A percentile compares a stretch with the other conserved stretches of the same genome.
Conservation (phyloP, 768 basidiomycete species). For the Asterophora lycoperdoides region DNA sequence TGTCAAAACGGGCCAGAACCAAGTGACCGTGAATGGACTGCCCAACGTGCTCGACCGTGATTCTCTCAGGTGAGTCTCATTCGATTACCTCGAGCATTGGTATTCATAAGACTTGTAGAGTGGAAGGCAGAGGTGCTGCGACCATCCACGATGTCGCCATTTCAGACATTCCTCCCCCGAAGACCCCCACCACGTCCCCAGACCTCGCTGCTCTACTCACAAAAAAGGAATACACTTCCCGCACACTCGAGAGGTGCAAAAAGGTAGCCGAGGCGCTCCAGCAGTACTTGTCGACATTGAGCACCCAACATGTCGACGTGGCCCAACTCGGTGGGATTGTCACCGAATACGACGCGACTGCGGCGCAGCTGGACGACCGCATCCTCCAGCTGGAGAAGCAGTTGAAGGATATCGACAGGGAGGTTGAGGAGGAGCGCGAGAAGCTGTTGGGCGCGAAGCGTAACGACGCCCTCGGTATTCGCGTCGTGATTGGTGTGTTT, state of each 20-base stretch:
- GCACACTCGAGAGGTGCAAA: conserved; percentile 28
- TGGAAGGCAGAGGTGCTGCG: conserved; percentile 41
- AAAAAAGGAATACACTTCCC: conserved; percentile 22
- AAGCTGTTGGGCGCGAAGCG: conserved; percentile 12
- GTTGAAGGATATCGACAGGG: conserved; percentile 20
- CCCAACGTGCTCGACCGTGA: conserved; percentile 35
- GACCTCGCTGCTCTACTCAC: conserved; percentile 21
- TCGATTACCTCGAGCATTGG: neutral
- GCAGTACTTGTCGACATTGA: conserved; percentile 32
- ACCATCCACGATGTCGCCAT: conserved; percentile 44
- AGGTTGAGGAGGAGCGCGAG: conserved; percentile 22
- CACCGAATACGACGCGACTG: conserved; percentile 29
- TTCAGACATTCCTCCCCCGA: conserved; percentile 18
- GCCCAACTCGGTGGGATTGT: conserved; percentile 26
- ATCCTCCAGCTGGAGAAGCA: conserved; percentile 26
- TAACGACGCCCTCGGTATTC: conserved; percentile 25
- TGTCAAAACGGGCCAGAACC: conserved; percentile 37
- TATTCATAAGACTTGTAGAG: conserved; percentile 21
- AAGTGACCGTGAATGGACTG: conserved; percentile 35
- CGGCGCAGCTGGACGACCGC: conserved; percentile 30
- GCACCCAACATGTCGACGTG: conserved; percentile 28
- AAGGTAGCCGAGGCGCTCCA: conserved; percentile 27
- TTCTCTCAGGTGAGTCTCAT: conserved; percentile 33
- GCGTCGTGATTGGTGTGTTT: conserved; percentile 32
- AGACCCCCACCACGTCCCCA: conserved; percentile 22